Evolutionary conservation across 768 basidiomycete genomes (phyloP), one percentile per base, ranked within the genome.

Genomic region (Lentinula sp.): DNA sequence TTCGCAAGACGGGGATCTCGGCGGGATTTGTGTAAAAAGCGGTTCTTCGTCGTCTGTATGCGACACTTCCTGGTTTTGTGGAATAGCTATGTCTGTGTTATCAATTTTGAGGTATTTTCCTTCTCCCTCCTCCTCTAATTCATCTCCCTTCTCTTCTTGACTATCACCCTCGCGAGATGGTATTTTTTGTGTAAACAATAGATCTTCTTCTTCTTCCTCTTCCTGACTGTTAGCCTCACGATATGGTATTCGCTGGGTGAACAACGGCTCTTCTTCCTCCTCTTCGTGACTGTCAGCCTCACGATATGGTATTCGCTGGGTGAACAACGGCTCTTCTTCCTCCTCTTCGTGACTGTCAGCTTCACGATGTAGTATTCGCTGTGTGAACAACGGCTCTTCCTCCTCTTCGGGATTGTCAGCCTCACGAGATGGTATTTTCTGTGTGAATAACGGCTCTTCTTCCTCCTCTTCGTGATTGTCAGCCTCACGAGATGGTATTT

Each of bases 1-100:
- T 13, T 23, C 42, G 23, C 10, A 42, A 42, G 18, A 15, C 12
- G 56, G 16, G 28, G 45, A 54, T 8, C 37, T 41, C 9, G 56
- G 42, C 35, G 56, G 56, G 16, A 20, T n/a, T 18, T 56, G 54
- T 56, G 54, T 57, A 16, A 57, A 57, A 15, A 57, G 56, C n/a
- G 56, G 42, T 46, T 36, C 55, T 8, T 58, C 45, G 20, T 59
- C 12, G 4, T 18, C 45, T 5, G 28, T 18, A 28, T 35, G 16
- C 18, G 23, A 13, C 20, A 10, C 2, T 32, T 20, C 46, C 23
- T 9, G 42, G 42, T 43, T 9, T 48, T 10, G 8, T 12, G 46
- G 20, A 20, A 20, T 9, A 10, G 46, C 23, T 9, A 10, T 20
- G 20, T 48, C 18, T 9, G 18, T 20, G 20, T 48, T 16, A n/a